Evolutionary conservation across 2,329 filamentous ascomycete genomes (phyloP).

Genomic region (Paecilomyces niveus): DNA sequence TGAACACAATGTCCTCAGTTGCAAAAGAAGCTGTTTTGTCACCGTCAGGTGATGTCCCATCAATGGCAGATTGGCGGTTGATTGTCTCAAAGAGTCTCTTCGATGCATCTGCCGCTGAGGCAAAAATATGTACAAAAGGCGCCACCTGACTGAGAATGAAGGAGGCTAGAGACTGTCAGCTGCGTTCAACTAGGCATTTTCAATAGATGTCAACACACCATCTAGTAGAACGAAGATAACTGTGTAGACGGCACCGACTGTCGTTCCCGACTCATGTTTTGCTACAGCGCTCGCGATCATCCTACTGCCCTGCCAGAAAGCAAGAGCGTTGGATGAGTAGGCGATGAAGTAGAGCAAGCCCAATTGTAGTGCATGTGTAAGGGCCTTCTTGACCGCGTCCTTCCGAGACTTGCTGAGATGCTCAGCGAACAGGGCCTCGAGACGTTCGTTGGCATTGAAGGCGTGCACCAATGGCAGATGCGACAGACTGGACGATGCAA

Average conservation of each 20-base stretch:
- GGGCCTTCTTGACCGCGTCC: slow-evolving; percentile 50
- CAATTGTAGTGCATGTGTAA: slow-evolving; percentile 48
- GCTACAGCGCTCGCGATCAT: slow-evolving; percentile 40
- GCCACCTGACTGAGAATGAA: slow-evolving; percentile 32
- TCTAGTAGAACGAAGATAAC: slow-evolving; percentile 34
- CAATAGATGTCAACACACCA: slow-evolving; percentile 13
- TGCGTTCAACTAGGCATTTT: too few species aligned
- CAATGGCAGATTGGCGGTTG: slow-evolving; percentile 9
- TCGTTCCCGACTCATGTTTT: slow-evolving; percentile 7
- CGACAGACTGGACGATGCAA: slow-evolving; percentile 52
- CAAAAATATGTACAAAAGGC: slow-evolving; percentile 27
- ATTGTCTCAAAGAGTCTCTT: slow-evolving; percentile 9
- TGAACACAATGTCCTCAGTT: slow-evolving; percentile 9
- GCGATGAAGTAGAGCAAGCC: slow-evolving; percentile 59
- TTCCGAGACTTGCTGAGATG: slow-evolving; percentile 45
- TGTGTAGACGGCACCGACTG: slow-evolving; percentile 30
- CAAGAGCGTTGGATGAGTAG: slow-evolving; percentile 57
- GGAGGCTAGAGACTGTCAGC: slow-evolving; percentile 21
- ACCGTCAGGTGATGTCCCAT: slow-evolving; percentile 5
- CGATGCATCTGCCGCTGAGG: slow-evolving; percentile 9
- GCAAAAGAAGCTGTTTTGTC: not conserved
- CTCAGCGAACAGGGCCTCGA: slow-evolving; percentile 45
- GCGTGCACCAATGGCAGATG: slow-evolving; percentile 54
- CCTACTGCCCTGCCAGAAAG: slow-evolving; percentile 58
- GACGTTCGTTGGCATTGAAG: slow-evolving; percentile 45